Conservation (phyloP, 768 basidiomycete genomes). For the Pleurotus sapidus region DNA sequence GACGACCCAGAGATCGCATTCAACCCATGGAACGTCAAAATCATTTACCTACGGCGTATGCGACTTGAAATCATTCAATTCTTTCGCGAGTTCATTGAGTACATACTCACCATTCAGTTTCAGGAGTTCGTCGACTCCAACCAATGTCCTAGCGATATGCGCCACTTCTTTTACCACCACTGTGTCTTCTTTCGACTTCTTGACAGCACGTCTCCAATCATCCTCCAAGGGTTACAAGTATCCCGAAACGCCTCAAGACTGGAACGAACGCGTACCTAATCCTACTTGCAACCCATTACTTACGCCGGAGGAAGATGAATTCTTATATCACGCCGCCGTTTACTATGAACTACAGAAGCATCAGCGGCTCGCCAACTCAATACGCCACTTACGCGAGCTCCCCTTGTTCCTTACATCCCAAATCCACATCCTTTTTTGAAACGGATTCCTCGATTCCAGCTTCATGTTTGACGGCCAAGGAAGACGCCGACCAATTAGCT, state of each 20-base stretch:
- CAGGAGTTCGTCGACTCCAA: neutral
- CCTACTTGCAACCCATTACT: neutral
- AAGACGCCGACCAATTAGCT: neutral
- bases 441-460: neutral
- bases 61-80: neutral
- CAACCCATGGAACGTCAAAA: no score
- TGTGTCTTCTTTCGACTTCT: neutral
- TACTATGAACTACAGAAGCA: neutral
- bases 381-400: neutral
- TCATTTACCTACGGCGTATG: no score
- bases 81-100: neutral
- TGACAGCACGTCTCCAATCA: neutral
- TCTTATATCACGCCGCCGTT: neutral
- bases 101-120: neutral
- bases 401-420: neutral
- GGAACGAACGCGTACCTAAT: neutral
- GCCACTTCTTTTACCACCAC: neutral
- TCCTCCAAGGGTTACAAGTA: neutral
- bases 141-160: neutral
- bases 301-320: constrained; percentile 2
- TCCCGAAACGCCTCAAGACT: neutral
- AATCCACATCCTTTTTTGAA: neutral
- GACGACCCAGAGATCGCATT: no score
- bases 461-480: no score
- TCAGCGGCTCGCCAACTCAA: neutral